Base-by-base conservation (phyloP, 495 filamentous ascomycete species). In the Copromyces sp. region DNA sequence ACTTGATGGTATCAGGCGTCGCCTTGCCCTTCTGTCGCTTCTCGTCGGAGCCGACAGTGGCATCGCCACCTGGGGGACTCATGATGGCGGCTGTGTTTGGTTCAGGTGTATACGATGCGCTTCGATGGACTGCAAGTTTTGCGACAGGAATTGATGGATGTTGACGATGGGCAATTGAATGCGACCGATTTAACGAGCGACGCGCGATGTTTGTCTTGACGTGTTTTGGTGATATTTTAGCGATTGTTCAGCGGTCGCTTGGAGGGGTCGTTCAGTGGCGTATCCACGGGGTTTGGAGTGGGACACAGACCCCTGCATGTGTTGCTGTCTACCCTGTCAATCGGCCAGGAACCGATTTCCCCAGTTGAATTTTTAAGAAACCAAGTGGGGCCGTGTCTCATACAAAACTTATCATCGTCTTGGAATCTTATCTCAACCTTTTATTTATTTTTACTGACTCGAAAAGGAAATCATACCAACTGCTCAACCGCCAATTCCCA, bases 1-100 rank as follows among this genome's bases (percentile, higher is more conserved):
- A 93, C 91, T 88, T 86, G 78, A 96, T 85, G 39, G 91, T 93
- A 71, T 90, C 90, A 71, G 92, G 84, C 45, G 92, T 95, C 73
- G 93, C 93, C 75, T 90, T 89, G 70, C 93, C 90, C 78, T 89
- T 94, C 81, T 93, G 80, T 44, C 80, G 87, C 6, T 92, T 88
- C 70, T 78, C 83, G 53, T 84, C 82, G 5, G 81, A 80, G 42
- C 84, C 84, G 6, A 85, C 83, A 24, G 83, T 69, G 24, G 83
- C 78, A 61, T 85, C 83, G n/a, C 81, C 80, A 73, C 80, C 81
- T 4, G 74, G 70, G 20, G 78, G 79, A 73, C 81, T 81, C 84
- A 86, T 86, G 80, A 80, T 83, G 76, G 53, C 53, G 53, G 6
- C 2, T 3, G 1, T 61, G 29, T 35, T 4, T 17, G 0, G 0